Conservation (phyloP, 1,139 yeast genomes). For the Yamadazyma blattariae region DNA sequence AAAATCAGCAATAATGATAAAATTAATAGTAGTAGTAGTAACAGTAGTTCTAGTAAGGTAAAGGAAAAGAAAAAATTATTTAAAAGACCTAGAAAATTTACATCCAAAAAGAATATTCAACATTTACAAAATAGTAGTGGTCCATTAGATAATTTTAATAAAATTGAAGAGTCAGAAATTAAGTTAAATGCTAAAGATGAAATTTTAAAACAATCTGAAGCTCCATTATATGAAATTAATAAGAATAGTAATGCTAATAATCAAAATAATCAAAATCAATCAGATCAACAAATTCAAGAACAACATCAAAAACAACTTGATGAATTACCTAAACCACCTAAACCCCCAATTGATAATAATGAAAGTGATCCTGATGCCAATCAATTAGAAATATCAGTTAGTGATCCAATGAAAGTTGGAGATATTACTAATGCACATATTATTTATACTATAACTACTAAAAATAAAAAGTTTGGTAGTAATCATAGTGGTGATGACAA, state of each 20-base stretch:
- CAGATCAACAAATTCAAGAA: background rate
- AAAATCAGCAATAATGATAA: slow-evolving; percentile 3
- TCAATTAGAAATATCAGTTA: slow-evolving; percentile 64
- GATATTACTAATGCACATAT: slow-evolving; percentile 88
- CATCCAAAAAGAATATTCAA: slow-evolving; percentile 28
- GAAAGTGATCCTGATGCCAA: background rate
- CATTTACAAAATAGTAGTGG: slow-evolving; percentile 35
- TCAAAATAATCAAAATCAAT: slow-evolving; percentile 4
- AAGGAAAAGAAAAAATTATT: slow-evolving; percentile 31
- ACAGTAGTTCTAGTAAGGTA: slow-evolving; percentile 11
- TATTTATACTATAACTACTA: slow-evolving; percentile 73
- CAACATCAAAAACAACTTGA: too few relatives aligned
- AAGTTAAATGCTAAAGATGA: slow-evolving; percentile 19
- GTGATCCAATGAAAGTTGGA: slow-evolving; percentile 90
- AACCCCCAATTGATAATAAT: too few relatives aligned
- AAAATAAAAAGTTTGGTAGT: slow-evolving; percentile 31
- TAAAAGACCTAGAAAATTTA: slow-evolving; percentile 41
- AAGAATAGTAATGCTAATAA: slow-evolving; percentile 5
- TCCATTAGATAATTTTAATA: slow-evolving; percentile 33
- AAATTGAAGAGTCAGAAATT: slow-evolving; percentile 16
- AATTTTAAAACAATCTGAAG: slow-evolving; percentile 40
- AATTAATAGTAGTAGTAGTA: background rate
- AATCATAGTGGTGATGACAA: too few relatives aligned
- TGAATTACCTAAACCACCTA: too few relatives aligned
- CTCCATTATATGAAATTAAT: slow-evolving; percentile 48